Conservation (phyloP, 2,329 filamentous ascomycete genomes). For the Monilinia aucupariae region DNA sequence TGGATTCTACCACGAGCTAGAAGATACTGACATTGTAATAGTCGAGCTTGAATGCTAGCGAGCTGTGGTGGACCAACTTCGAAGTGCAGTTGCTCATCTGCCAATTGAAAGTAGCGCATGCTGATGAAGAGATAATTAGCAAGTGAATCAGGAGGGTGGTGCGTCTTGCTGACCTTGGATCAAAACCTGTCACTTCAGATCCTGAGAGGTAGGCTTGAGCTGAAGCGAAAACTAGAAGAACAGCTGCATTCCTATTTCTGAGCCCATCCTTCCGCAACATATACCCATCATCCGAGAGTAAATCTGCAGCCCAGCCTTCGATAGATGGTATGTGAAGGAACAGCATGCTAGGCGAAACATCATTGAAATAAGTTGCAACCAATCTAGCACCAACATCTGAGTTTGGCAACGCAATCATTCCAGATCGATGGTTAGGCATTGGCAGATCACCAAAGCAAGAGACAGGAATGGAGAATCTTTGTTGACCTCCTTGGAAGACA, state of each 20-base stretch:
- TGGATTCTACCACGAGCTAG: slow-evolving; percentile 35
- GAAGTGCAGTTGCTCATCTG: slow-evolving; percentile 33
- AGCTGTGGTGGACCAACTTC: slow-evolving; percentile 35
- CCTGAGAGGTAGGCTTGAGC: slow-evolving; percentile 37
- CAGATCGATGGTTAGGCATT: slow-evolving; percentile 40
- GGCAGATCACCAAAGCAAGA: slow-evolving; percentile 35
- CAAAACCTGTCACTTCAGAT: neutral
- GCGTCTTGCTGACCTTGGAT: neutral
- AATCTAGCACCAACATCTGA: slow-evolving; percentile 18
- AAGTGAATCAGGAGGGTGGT: neutral
- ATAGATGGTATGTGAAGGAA: slow-evolving; percentile 52
- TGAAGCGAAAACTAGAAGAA: slow-evolving; percentile 49
- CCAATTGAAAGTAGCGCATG: slow-evolving; percentile 25
- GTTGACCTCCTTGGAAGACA: neutral
- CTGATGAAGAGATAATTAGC: slow-evolving; percentile 20
- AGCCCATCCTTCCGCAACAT: slow-evolving; percentile 38
- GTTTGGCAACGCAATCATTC: slow-evolving; percentile 38
- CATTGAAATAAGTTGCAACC: slow-evolving; percentile 53
- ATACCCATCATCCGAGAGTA: slow-evolving; percentile 41
- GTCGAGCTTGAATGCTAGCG: slow-evolving; percentile 38
- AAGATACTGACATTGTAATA: slow-evolving; percentile 37
- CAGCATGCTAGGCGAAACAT: slow-evolving; percentile 53
- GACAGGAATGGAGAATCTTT: slow-evolving; percentile 34
- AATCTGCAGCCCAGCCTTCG: slow-evolving; percentile 45
- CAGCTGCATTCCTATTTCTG: slow-evolving; percentile 35